Percentiles rank a stretch among this genome's conserved stretches.
phyloP scores from a whole-genome alignment of 768 basidiomycete genomes.

The Phylloporus scabripes region DNA sequence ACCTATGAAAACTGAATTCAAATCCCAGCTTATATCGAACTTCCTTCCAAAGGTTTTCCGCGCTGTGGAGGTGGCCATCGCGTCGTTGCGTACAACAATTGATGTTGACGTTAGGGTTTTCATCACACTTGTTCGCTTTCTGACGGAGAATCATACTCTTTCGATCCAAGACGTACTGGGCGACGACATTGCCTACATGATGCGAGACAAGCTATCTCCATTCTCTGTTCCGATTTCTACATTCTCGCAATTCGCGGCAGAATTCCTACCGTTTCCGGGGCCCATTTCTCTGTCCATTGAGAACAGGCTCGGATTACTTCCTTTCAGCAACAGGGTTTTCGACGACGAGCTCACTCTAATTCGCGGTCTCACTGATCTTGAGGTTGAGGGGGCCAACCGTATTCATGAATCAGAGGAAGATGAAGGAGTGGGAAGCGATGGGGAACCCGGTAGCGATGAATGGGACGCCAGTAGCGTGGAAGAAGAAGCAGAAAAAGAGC shows the following conservation, averaged over 20 bases:
- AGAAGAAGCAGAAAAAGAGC: conserved; percentile 10
- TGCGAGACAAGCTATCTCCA: conserved; percentile 20
- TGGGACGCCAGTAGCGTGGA: conserved; percentile 19
- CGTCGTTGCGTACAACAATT: conserved; percentile 21
- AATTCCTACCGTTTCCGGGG: conserved; percentile 15
- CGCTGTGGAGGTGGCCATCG: conserved; percentile 24
- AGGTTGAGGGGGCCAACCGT: conserved; percentile 3
- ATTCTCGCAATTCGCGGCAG: conserved; percentile 16
- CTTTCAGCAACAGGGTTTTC: conserved; percentile 40
- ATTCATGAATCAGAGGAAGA: conserved; percentile 8
- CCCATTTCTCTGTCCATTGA: neutral
- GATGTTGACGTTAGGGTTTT: conserved; percentile 55
- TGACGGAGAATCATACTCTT: conserved; percentile 21
- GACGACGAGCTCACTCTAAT: conserved; percentile 37
- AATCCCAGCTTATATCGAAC: conserved; percentile 23
- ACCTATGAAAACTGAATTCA: conserved; percentile 27
- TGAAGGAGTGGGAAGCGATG: conserved; percentile 14
- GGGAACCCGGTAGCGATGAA: conserved; percentile 16
- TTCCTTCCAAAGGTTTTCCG: conserved; percentile 42
- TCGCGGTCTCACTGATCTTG: conserved; percentile 10
- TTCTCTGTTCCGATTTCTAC: conserved; percentile 14
- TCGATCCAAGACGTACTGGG: conserved; percentile 29
- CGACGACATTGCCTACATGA: conserved; percentile 15
- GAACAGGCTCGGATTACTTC: conserved; percentile 25
- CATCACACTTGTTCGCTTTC: conserved; percentile 37